These are phyloP conservation scores for Mortierella sp. DNA, from an alignment of 371 early-diverging fungal genomes.

Conservation along the genomic window DNA sequence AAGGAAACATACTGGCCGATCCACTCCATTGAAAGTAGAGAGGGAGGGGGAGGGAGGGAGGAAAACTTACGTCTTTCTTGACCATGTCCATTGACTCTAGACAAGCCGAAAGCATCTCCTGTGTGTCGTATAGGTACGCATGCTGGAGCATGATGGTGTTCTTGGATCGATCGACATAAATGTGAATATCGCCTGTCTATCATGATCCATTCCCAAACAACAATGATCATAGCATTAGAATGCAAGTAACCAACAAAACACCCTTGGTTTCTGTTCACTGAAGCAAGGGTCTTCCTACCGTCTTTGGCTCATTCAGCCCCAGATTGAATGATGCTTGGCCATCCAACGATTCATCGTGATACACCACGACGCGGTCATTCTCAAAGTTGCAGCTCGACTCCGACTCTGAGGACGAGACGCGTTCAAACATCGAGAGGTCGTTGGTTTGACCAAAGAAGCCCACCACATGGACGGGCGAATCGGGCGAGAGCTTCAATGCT, in stretches of 20 bases:
- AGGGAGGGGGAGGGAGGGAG: background rate
- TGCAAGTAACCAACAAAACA: background rate
- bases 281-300: background rate
- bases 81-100: constrained; percentile 18
- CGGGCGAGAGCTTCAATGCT: constrained; percentile 18
- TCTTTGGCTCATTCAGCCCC: constrained; percentile 15
- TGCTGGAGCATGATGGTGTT: constrained; percentile 45
- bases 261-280: too few species aligned
- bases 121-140: constrained; percentile 23
- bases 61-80: constrained; percentile 24
- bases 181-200: constrained; percentile 42
- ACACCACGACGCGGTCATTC: constrained; percentile 6
- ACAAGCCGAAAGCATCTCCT: constrained; percentile 38
- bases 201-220: constrained; percentile 1
- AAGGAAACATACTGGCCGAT: too few species aligned
- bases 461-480: constrained; percentile 25
- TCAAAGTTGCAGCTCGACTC: background rate
- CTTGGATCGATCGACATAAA: constrained; percentile 28
- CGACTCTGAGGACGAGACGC: constrained; percentile 4
- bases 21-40: too few species aligned
- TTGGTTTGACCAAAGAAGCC: constrained; percentile 38
- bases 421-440: constrained; percentile 35
- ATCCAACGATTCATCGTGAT: background rate
- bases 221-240: background rate
- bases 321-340: background rate